phyloP scores from a whole-genome alignment of 2,329 filamentous ascomycete genomes.

The Fusarium beomiforme region DNA sequence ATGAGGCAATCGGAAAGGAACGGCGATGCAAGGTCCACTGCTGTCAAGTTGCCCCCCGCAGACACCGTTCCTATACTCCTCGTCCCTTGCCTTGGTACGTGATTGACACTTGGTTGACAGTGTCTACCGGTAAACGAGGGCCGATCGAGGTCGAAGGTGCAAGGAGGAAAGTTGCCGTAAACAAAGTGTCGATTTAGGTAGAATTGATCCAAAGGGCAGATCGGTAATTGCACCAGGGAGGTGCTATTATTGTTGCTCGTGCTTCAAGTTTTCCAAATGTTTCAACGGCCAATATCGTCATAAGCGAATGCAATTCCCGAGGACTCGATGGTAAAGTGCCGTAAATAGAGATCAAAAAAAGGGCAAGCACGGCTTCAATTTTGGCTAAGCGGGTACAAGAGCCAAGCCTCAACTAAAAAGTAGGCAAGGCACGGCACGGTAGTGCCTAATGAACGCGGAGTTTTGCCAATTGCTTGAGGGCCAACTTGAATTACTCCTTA shows the following conservation, averaged over 20 bases:
- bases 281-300: conserved; percentile 4
- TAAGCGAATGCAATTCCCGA: conserved; percentile 7
- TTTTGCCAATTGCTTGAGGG: neutral
- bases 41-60: conserved; percentile 31
- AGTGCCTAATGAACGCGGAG: neutral
- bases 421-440: neutral
- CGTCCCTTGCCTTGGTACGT: conserved; percentile 18
- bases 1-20: conserved; percentile 42
- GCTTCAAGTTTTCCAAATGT: conserved; percentile 2
- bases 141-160: conserved; percentile 6
- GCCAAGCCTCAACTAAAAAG: conserved; percentile 19
- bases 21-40: conserved; percentile 39
- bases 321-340: conserved; percentile 11
- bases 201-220: neutral
- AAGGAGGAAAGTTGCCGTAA: neutral
- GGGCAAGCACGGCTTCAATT: conserved; percentile 14
- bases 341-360: conserved; percentile 8
- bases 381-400: conserved; percentile 6
- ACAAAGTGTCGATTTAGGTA: neutral
- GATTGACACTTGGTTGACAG: conserved; percentile 15
- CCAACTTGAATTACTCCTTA: conserved; percentile 1
- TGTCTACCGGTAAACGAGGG: conserved; percentile 7
- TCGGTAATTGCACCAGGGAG: neutral
- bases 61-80: conserved; percentile 6
- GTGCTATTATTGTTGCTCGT: neutral